Conservation (phyloP, 2,329 filamentous ascomycete genomes). For the Colletotrichum karsti region DNA sequence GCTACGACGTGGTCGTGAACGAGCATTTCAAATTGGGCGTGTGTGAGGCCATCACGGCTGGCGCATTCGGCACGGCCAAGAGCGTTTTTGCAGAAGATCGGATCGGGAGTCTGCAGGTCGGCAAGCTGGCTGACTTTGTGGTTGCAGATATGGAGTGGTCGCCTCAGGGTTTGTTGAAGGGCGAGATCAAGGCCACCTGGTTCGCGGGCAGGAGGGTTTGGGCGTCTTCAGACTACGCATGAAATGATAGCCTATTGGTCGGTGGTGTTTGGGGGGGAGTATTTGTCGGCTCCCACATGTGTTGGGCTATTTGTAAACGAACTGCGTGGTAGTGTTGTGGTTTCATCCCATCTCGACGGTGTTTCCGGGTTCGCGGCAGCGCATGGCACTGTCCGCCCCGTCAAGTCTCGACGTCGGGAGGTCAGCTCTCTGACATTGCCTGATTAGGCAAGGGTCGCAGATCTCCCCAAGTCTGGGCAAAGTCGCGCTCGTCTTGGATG, state of each 20-base stretch:
- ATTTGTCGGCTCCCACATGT: neutral
- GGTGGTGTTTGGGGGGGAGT: neutral
- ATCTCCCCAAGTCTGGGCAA: neutral
- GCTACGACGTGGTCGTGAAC: constrained; percentile 49
- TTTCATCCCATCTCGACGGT: constrained; percentile 26
- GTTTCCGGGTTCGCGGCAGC: constrained; percentile 20
- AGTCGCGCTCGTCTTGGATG: constrained; percentile 2
- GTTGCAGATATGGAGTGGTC: constrained; percentile 59
- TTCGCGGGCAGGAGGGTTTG: constrained; percentile 49
- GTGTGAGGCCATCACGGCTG: constrained; percentile 56
- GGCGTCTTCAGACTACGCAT: constrained; percentile 7
- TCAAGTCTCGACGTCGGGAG: neutral
- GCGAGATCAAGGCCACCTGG: constrained; percentile 56
- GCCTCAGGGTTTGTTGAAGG: constrained; percentile 48
- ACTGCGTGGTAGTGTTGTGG: neutral
- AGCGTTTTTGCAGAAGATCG: constrained; percentile 57
- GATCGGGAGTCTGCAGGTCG: constrained; percentile 55
- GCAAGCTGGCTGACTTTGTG: constrained; percentile 61
- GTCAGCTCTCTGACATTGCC: neutral
- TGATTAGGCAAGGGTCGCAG: neutral
- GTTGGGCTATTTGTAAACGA: constrained; percentile 1
- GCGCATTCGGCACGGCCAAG: constrained; percentile 56
- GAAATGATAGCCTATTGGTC: neutral
- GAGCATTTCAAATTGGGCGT: constrained; percentile 55
- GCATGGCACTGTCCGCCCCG: constrained; percentile 7